Evolutionary conservation across 441 rosid genomes (phyloP).

Genomic region (Flueggea neowawraea): DNA sequence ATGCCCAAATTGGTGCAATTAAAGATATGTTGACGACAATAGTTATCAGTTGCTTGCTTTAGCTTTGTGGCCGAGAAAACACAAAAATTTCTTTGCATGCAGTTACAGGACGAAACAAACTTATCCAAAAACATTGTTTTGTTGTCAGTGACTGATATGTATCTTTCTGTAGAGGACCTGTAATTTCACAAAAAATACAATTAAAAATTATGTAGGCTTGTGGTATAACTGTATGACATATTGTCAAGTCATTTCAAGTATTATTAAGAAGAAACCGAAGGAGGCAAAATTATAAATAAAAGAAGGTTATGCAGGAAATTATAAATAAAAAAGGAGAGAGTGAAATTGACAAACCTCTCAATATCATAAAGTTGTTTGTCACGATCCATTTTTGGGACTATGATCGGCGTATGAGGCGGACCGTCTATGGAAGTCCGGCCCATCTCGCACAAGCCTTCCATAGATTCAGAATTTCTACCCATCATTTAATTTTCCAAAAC

Average conservation of each 20-base stretch:
- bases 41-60: constrained; percentile 24
- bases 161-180: neutral
- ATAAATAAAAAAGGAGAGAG: neutral
- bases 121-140: constrained; percentile 25
- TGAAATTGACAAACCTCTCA: constrained; percentile 5
- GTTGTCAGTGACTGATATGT: constrained; percentile 13
- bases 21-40: neutral
- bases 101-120: constrained; percentile 28
- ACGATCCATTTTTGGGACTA: too few species aligned
- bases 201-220: neutral
- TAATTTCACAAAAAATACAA: neutral
- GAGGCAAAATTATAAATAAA: too few species aligned
- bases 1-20: neutral
- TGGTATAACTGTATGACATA: neutral
- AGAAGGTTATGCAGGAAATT: too few species aligned
- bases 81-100: constrained; percentile 26
- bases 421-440: too few species aligned
- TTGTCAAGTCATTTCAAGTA: neutral
- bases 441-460: too few species aligned
- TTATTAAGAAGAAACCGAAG: neutral
- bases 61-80: constrained; percentile 28
- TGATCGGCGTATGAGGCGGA: too few species aligned
- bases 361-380: neutral
- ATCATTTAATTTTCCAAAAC: too few species aligned
- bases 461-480: too few species aligned